Base-by-base conservation (phyloP, 2,329 filamentous ascomycete species). In the Periconia digitata region DNA sequence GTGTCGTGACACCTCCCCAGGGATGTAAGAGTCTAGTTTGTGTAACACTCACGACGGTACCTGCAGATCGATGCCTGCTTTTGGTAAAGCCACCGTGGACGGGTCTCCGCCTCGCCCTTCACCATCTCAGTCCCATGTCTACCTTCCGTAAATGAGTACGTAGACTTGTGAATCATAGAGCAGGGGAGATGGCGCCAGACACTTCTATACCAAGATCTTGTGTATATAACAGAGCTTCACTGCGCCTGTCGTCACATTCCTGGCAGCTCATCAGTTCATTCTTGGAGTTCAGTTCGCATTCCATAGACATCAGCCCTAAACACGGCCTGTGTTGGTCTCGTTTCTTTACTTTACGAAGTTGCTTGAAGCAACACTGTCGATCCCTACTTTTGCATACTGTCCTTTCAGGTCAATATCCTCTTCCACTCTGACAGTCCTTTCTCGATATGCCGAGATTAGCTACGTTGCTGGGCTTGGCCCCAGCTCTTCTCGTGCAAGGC, bases 381-480 rank as follows among this genome's bases (percentile, higher is more conserved):
- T 5, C 24, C 24, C 24, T 27, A 13, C 27, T 32, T 15, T 32
- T 5, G 4, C n/a, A 10, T 10, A 4, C 4, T 32, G 5, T 12
- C 27, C 27, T 32, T 12, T 6, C 27, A 4, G 10, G 12, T 4
- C 27, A 32, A 32, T 32, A 18, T 5, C 16, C 35, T 43, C 43
- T 47, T 51, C 27, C 27, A 13, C 27, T 32, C n/a, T 3, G 5
- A 32, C n/a, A 5, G n/a, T 10, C 12, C n/a, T 32, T 32, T 32
- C 41, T 32, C 34, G 51, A 44, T 10, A 70, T 70, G 66, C 57
- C 55, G 40, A 66, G 57, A 52, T 51, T 67, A 29, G 44, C 53
- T 43, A 45, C 61, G 32, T 40, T 67, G 43, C 54, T 71, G 55
- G 60, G 53, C 22, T 43, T 65, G 8, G 45, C 46, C 49, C 60